Evolutionary conservation across 2,329 filamentous ascomycete species (phyloP).

Genomic region (Stachybotrys chartarum): DNA sequence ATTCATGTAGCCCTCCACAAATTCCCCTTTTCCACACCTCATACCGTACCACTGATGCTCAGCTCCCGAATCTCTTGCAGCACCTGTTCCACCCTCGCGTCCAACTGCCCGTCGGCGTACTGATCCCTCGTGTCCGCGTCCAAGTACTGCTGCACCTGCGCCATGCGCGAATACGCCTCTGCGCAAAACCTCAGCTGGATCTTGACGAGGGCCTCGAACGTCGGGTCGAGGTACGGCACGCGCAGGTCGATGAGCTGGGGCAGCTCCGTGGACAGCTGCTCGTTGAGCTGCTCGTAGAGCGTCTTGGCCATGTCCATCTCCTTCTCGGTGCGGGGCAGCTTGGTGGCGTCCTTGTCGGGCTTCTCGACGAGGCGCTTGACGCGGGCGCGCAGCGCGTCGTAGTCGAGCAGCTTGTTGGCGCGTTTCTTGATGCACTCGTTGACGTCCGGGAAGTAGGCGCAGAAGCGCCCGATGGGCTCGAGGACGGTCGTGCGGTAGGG

Average conservation of each 20-base stretch:
- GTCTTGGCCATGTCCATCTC: constrained; percentile 91
- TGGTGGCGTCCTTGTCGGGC: constrained; percentile 96
- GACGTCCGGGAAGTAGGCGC: constrained; percentile 96
- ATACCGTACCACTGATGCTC: constrained; percentile 76
- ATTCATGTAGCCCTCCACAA: neutral
- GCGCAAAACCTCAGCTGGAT: constrained; percentile 97
- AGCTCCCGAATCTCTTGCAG: constrained; percentile 94
- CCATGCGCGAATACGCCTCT: constrained; percentile 95
- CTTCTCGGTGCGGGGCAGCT: constrained; percentile 91
- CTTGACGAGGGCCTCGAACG: constrained; percentile 96
- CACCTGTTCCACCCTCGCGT: constrained; percentile 88
- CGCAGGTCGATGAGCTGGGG: constrained; percentile 94
- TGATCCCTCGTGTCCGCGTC: constrained; percentile 93
- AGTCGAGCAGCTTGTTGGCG: constrained; percentile 96
- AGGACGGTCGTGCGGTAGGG: constrained; percentile 92
- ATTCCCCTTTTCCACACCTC: constrained; percentile 9
- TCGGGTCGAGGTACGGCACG: constrained; percentile 94
- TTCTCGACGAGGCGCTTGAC: constrained; percentile 97
- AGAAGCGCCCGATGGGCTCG: constrained; percentile 92
- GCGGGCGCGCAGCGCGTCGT: constrained; percentile 90
- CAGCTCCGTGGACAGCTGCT: constrained; percentile 86
- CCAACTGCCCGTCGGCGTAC: constrained; percentile 88
- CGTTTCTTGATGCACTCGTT: constrained; percentile 99
- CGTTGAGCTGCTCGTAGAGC: constrained; percentile 94
- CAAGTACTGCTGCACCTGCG: constrained; percentile 97